Percentiles rank a stretch among this genome's conserved stretches.
Conservation (phyloP, 73 alveolate species). For the Diophrys sp. region DNA sequence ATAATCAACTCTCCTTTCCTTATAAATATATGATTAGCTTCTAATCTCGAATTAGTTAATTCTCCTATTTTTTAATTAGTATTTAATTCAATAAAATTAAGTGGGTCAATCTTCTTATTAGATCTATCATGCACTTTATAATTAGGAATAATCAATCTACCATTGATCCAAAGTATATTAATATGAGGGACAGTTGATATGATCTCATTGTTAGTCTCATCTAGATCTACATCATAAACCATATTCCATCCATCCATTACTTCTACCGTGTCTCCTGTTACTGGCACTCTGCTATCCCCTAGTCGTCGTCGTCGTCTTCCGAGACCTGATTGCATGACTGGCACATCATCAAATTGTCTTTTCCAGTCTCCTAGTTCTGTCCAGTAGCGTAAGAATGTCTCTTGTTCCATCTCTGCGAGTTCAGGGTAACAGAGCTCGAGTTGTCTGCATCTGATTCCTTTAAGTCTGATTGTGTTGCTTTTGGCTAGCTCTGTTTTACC, state of each 20-base stretch:
- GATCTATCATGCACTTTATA: background rate
- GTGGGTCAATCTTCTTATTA: too few relatives aligned
- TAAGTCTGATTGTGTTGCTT: background rate
- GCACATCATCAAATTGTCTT: background rate
- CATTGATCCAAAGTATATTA: constrained; percentile 19
- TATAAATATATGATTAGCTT: constrained; percentile 34
- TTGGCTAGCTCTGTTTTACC: background rate
- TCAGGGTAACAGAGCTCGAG: background rate
- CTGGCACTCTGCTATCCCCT: background rate
- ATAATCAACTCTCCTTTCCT: constrained; percentile 42
- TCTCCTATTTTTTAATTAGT: too few relatives aligned
- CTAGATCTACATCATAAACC: constrained; percentile 29
- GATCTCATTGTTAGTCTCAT: background rate
- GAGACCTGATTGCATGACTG: background rate
- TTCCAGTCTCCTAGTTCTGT: background rate
- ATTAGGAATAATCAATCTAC: constrained; percentile 12
- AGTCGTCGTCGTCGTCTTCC: background rate
- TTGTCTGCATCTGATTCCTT: background rate
- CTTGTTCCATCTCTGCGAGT: background rate
- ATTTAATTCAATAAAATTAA: too few relatives aligned
- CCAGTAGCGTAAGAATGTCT: background rate
- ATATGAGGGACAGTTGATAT: background rate
- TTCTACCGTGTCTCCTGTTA: constrained; percentile 5
- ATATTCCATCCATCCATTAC: constrained; percentile 42
- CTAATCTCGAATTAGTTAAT: constrained; percentile 5